phyloP scores from a whole-genome alignment of 352 stramenopile species.

The Phytophthora podocarpi region DNA sequence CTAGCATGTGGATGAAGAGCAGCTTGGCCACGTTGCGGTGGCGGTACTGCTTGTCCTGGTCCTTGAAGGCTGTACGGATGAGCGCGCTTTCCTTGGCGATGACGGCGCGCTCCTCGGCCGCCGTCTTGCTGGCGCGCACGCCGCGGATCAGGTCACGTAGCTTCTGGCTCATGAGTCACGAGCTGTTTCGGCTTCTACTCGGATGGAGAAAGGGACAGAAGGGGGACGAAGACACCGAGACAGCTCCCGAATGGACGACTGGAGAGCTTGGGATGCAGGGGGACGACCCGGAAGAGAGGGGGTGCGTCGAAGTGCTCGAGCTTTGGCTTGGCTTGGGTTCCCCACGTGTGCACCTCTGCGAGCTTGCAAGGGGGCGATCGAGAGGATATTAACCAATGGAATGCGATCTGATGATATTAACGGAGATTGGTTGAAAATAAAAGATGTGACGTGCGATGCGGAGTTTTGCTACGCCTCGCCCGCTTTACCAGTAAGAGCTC shows the following conservation, averaged over 20 bases:
- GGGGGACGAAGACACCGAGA: no score
- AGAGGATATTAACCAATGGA: slow-evolving; percentile 26
- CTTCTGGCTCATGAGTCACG: slow-evolving; percentile 94
- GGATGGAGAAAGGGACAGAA: neutral
- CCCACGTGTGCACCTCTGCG: slow-evolving; percentile 23
- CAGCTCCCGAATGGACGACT: no score
- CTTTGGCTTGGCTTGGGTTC: slow-evolving; percentile 9
- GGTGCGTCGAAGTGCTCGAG: slow-evolving; percentile 1
- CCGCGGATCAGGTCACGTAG: slow-evolving; percentile 98
- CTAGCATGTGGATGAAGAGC: slow-evolving; percentile 99
- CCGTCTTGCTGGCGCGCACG: slow-evolving; percentile 98
- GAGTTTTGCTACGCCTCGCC: no score
- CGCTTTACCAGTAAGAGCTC: no score
- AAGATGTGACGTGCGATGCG: slow-evolving; percentile 1
- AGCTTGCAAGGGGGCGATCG: slow-evolving; percentile 29
- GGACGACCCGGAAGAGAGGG: slow-evolving; percentile 13
- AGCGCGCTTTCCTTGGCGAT: slow-evolving; percentile 99
- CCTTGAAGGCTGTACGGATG: slow-evolving; percentile 99
- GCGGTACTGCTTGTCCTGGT: slow-evolving; percentile 96
- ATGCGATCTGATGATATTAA: neutral
- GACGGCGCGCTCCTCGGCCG: slow-evolving; percentile 97
- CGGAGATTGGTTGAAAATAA: slow-evolving; percentile 8
- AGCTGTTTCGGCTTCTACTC: neutral
- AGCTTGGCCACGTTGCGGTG: slow-evolving; percentile 99
- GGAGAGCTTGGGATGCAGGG: no score